Evolutionary conservation across 2,329 filamentous ascomycete genomes (phyloP), one percentile per base, ranked within the genome.

Genomic region (Pseudogymnoascus sp.): DNA sequence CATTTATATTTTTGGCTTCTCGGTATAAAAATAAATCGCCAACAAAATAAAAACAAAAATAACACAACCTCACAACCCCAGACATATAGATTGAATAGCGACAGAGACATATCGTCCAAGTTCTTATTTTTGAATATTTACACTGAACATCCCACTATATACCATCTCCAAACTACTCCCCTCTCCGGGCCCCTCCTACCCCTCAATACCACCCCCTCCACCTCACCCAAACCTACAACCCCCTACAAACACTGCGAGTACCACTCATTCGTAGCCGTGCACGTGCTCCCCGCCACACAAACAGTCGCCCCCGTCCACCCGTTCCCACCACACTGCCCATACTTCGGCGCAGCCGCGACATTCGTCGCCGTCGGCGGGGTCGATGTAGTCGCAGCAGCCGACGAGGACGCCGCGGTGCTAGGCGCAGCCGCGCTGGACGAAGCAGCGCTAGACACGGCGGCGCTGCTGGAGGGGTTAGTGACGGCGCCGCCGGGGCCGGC

Each of bases 261-360:
- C 56, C 60, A 67, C 35, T 53, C 33, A 38, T 62, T 67, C 4
- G 38, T 23, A 21, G 26, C 59, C 33, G 19, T 56, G 59, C 72
- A 74, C 7, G 65, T 70, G 10, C 62, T 65, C 6, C 69, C 70
- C 23, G 64, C 42, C 7, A 67, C 69, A 64, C 73, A 74, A 3
- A 62, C 63, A 7, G 69, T 71, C 21, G 70, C 67, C 1, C 72
- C 72, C 15, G 65, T 69, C 62, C 64, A 75, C 19, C 65, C 68
- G 60, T 63, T 70, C 37, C 73, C 74, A 46, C 73, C 73, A 65
- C 73, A 75, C 63, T 75, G 72, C 9, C 61, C 65, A 42, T 68
- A 75, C 44, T 71, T 71, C 1, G 64, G 35, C 7, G 64, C 68
- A 21, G 65, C 63, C 1, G 65, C 63, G 37, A 21, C 38, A 29